Conservation (phyloP, 129 eudicot species). For the Scalesia atractyloides region DNA sequence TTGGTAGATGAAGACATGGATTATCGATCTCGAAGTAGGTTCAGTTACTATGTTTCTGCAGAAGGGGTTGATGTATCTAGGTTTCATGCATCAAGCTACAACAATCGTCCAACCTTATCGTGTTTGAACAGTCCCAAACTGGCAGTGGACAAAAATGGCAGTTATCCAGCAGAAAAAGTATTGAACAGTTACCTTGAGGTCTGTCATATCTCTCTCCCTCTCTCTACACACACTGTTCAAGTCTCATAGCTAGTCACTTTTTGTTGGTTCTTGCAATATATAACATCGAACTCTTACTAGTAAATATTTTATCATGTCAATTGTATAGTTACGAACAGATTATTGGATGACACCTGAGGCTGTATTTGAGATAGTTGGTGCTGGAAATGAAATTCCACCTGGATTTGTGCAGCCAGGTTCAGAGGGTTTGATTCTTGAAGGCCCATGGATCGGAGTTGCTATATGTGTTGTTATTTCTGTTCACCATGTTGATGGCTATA, state of each 20-base stretch:
- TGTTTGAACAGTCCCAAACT: constrained; percentile 30
- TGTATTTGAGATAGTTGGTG: constrained; percentile 28
- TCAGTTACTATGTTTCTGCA: constrained; percentile 6
- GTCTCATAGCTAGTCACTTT: too few species aligned
- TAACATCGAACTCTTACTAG: too few species aligned
- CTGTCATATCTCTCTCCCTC: constrained; percentile 1
- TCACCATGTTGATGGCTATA: background rate
- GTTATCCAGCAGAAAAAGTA: constrained; percentile 1
- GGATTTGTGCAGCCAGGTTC: background rate
- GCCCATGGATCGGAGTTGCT: constrained; percentile 28
- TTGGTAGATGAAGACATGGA: constrained; percentile 14
- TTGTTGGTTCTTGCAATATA: too few species aligned
- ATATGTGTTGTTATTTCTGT: constrained; percentile 17
- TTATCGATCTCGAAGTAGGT: constrained; percentile 20
- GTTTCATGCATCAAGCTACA: constrained; percentile 1
- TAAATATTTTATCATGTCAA: too few species aligned
- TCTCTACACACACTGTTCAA: background rate
- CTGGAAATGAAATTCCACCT: background rate
- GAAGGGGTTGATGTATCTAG: constrained; percentile 12
- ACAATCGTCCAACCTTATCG: constrained; percentile 25
- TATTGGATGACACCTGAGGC: constrained; percentile 24
- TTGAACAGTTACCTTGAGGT: constrained; percentile 19
- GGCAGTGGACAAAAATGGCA: constrained; percentile 4
- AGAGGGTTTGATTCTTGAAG: background rate
- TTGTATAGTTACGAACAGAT: constrained; percentile 6